These are phyloP conservation scores for Pseudomassariella vexata DNA, from an alignment of 2,329 filamentous ascomycete genomes.

Conservation along the genomic window DNA sequence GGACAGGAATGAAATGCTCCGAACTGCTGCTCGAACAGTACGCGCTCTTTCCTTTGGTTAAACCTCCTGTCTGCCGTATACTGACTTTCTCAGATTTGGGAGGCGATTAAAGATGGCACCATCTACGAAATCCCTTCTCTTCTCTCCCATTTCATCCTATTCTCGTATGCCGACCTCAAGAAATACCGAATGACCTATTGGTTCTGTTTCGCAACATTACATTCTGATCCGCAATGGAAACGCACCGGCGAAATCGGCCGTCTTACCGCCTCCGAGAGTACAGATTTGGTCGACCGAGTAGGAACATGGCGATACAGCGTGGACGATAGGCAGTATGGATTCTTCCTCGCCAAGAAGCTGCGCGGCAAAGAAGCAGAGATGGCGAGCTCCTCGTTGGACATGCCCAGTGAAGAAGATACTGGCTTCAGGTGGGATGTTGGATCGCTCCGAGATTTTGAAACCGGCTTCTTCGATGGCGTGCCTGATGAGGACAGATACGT, in stretches of 20 bases:
- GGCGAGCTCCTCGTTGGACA: constrained; percentile 41
- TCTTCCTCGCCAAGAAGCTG: constrained; percentile 86
- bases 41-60: constrained; percentile 14
- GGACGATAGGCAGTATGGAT: constrained; percentile 82
- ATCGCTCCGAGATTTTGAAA: constrained; percentile 72
- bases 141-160: constrained; percentile 78
- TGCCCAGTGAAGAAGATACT: constrained; percentile 46
- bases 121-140: constrained; percentile 94
- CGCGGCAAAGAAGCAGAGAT: constrained; percentile 28
- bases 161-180: constrained; percentile 93
- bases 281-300: constrained; percentile 72
- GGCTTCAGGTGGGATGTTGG: constrained; percentile 74
- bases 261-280: constrained; percentile 65
- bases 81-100: constrained; percentile 69
- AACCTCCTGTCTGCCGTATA: not conserved
- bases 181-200: constrained; percentile 98
- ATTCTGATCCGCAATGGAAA: constrained; percentile 82
- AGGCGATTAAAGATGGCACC: constrained; percentile 91
- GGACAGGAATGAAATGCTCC: constrained; percentile 73
- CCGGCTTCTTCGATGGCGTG: constrained; percentile 75
- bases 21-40: constrained; percentile 74
- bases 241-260: constrained; percentile 46
- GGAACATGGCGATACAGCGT: constrained; percentile 82
- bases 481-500: constrained; percentile 72
- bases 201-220: constrained; percentile 91